Percentiles rank a stretch among this genome's conserved stretches.
Conservation (phyloP, 75 land plant species). For the Selaginella tamariscina region DNA sequence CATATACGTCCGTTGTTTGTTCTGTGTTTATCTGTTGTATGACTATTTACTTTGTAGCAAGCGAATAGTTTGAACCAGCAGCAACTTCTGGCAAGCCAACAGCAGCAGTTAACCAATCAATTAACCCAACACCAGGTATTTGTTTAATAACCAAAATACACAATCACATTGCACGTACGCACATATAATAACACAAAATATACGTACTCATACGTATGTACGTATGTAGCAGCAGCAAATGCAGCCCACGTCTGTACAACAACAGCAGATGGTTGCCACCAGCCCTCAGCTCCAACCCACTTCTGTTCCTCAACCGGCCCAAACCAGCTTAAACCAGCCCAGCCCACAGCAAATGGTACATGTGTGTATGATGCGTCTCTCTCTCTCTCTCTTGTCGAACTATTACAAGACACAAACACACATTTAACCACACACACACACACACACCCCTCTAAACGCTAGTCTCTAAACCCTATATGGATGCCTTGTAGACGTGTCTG, state of each 20-base stretch:
- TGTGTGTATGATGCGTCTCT: too few relatives aligned
- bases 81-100: background rate
- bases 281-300: too few relatives aligned
- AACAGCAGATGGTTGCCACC: background rate
- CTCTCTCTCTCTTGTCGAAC: too few relatives aligned
- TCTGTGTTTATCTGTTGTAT: too few relatives aligned
- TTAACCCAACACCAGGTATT: background rate
- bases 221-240: background rate
- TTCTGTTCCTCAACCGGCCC: background rate
- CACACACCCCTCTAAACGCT: too few relatives aligned
- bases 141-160: background rate
- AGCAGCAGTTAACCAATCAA: background rate
- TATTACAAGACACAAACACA: too few relatives aligned
- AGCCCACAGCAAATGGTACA: background rate
- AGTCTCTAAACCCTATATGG: too few relatives aligned
- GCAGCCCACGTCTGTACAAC: background rate
- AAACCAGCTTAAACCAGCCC: background rate
- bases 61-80: background rate
- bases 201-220: background rate
- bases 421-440: too few relatives aligned
- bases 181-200: background rate
- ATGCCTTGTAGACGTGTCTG: too few relatives aligned
- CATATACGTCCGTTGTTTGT: too few relatives aligned
- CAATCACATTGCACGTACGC: background rate
- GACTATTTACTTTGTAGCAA: background rate